Base-by-base conservation (phyloP, 2,329 filamentous ascomycete species). In the Trichoderma sp. region DNA sequence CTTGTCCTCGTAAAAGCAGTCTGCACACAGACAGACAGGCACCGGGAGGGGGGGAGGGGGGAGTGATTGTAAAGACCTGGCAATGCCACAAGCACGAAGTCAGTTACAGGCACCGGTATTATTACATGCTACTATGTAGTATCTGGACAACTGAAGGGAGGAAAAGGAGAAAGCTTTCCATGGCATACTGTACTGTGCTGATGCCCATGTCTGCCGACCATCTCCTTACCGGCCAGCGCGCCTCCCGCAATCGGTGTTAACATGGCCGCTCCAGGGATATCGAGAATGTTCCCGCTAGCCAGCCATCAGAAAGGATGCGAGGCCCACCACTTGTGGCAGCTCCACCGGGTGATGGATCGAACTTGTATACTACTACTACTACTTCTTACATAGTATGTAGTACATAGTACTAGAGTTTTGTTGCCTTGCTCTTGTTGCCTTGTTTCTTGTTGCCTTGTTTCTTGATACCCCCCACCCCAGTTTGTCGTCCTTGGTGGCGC, bases 231-330 rank as follows among this genome's bases (percentile, higher is more conserved):
- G 39, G 54, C 64, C 54, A 35, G 34, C 35, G 22, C 48, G 60
- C 39, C 27, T 53, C 35, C 53, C 54, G 64, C 64, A 34, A 67
- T 58, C 64, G 53, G 64, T 67, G 64, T 58, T 67, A 67, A 67
- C 35, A 48, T 50, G 53, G 42, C 64, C 64, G 64, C 64, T 67
- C 34, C 61, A 64, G 61, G 61, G 61, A 65, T 64, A 19, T 34
- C 39, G 42, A 48, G 22, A 22, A 48, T 48, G 42, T 19, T 45
- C 25, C 27, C 25, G 34, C 52, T 35, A 35, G 61, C 53, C 17
- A 27, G 25, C 64, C 64, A 59, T 59, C 25, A 53, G 8, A 54
- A 45, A 54, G 52, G 50, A 48, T 48, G 39, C 39, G 17, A 61
- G 58, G 25, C 35, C 53, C 42, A 50, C 53, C 42, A 48, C n/a